Evolutionary conservation across 257 asterid genomes (phyloP).

Genomic region (Petunia secreta): DNA sequence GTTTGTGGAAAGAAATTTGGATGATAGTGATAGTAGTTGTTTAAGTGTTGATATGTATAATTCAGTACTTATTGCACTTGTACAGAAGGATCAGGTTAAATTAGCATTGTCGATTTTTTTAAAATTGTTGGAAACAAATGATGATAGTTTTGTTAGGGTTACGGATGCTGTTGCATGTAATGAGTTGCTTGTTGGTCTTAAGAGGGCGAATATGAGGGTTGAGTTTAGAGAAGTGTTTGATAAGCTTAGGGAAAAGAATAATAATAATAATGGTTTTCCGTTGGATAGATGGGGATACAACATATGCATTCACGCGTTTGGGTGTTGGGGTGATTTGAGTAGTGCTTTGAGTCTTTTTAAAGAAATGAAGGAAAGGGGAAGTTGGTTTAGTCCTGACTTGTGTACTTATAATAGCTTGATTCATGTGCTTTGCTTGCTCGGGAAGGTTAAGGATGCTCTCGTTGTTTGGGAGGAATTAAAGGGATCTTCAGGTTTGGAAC

Average conservation of each 20-base stretch:
- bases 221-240: conserved; percentile 60
- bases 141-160: conserved; percentile 33
- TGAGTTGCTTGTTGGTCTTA: conserved; percentile 82
- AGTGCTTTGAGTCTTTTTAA: conserved; percentile 69
- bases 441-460: conserved; percentile 83
- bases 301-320: conserved; percentile 80
- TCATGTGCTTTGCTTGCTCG: conserved; percentile 79
- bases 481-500: conserved; percentile 81
- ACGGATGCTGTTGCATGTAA: conserved; percentile 84
- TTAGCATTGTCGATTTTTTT: conserved; percentile 71
- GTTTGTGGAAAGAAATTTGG: conserved; percentile 55
- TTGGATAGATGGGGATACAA: conserved; percentile 83
- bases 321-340: conserved; percentile 77
- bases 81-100: conserved; percentile 62
- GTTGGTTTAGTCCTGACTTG: conserved; percentile 67
- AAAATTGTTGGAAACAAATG: conserved; percentile 58
- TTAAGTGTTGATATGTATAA: conserved; percentile 59
- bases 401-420: conserved; percentile 90
- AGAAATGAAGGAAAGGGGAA: conserved; percentile 81
- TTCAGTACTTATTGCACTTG: conserved; percentile 76
- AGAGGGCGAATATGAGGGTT: conserved; percentile 68
- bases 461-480: conserved; percentile 88
- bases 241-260: conserved; percentile 55
- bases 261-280: conserved; percentile 53
- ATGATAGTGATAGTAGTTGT: conserved; percentile 40